Evolutionary conservation across 306 rosid genomes (phyloP).

Genomic region (Quercus rubra): DNA sequence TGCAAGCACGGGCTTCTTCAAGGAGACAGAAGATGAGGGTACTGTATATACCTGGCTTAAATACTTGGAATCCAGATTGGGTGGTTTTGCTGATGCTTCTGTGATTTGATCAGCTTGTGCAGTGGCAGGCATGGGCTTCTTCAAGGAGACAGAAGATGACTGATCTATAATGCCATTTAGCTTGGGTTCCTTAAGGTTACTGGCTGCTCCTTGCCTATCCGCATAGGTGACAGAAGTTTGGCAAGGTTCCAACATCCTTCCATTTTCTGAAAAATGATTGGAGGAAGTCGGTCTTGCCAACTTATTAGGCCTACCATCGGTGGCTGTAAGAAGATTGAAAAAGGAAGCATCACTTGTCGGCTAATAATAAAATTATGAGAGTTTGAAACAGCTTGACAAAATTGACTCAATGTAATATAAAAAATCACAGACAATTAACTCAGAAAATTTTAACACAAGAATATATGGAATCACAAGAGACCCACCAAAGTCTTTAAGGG

Average conservation of each 20-base stretch:
- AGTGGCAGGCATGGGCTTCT: slow-evolving; percentile 28
- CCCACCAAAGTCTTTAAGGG: slow-evolving; percentile 23
- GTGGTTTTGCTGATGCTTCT: slow-evolving; percentile 44
- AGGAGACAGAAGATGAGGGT: slow-evolving; percentile 28
- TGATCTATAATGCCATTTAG: slow-evolving; percentile 61
- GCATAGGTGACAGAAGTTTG: slow-evolving; percentile 40
- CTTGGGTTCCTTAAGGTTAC: slow-evolving; percentile 36
- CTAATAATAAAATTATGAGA: slow-evolving; percentile 26
- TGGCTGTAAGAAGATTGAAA: slow-evolving; percentile 59
- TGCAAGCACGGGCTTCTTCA: slow-evolving; percentile 31
- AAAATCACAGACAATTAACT: slow-evolving; percentile 18
- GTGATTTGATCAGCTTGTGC: slow-evolving; percentile 32
- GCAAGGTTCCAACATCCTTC: slow-evolving; percentile 59
- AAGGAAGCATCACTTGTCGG: slow-evolving; percentile 32
- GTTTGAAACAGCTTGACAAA: slow-evolving; percentile 17
- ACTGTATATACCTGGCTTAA: slow-evolving; percentile 39
- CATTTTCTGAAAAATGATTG: slow-evolving; percentile 57
- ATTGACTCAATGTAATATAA: slow-evolving; percentile 5
- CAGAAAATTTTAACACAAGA: slow-evolving; percentile 7
- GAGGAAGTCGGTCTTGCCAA: slow-evolving; percentile 49
- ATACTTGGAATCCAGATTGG: slow-evolving; percentile 78
- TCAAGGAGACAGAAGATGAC: slow-evolving; percentile 33
- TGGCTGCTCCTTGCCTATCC: slow-evolving; percentile 38
- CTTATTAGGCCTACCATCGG: slow-evolving; percentile 70
- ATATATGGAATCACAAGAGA: slow-evolving; percentile 17